Percentiles rank a stretch among this genome's conserved stretches.
Evolutionary conservation across 257 asterid genomes (phyloP).

Genomic region (Solanum corneliomulleri): DNA sequence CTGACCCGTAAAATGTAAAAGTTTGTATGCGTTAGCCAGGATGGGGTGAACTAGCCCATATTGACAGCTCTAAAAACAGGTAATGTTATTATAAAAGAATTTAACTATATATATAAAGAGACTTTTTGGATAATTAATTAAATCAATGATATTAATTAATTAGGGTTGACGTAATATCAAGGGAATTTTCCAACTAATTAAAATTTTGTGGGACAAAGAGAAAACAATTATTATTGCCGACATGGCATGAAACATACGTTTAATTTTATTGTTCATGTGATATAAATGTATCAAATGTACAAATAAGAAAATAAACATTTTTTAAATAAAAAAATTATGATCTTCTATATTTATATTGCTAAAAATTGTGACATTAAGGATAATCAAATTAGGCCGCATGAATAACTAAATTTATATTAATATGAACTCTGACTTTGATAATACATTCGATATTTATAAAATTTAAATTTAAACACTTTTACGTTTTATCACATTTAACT

Average conservation of each 20-base stretch:
- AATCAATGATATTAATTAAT: neutral
- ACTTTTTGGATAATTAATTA: neutral
- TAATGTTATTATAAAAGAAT: too few species aligned
- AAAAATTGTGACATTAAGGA: neutral
- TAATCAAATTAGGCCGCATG: neutral
- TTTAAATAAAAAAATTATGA: neutral
- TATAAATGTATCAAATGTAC: neutral
- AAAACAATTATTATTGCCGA: neutral
- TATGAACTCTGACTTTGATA: accelerated
- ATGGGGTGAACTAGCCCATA: too few species aligned
- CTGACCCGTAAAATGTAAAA: too few species aligned
- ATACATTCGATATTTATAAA: neutral
- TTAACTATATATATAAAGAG: neutral
- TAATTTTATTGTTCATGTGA: neutral
- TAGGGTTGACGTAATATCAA: neutral
- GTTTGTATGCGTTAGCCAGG: too few species aligned
- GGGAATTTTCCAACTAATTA: neutral
- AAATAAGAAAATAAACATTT: neutral
- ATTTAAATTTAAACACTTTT: neutral
- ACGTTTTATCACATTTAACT: too few species aligned
- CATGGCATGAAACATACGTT: neutral
- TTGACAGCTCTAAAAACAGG: too few species aligned
- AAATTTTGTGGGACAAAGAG: neutral
- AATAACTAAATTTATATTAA: neutral
- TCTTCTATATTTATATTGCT: neutral